Percentiles rank a stretch among this genome's conserved stretches.
These are phyloP conservation scores for Entoloma clypeatum DNA, from an alignment of 1,284 basidiomycete genomes.

Conservation along the genomic window DNA sequence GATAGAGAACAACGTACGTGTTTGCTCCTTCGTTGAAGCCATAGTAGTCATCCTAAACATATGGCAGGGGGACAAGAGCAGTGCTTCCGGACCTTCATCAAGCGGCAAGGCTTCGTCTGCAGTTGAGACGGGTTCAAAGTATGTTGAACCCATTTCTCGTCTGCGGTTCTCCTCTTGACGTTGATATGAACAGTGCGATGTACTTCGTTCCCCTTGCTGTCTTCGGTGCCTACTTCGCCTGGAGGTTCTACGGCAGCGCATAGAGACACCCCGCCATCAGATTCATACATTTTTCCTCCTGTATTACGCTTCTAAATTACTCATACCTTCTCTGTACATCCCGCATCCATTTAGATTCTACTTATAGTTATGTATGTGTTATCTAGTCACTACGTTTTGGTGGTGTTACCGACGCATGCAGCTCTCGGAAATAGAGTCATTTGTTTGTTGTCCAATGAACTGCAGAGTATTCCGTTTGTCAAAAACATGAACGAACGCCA, in stretches of 20 bases:
- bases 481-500: conserved; percentile 2
- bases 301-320: conserved; percentile 11
- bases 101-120: conserved; percentile 41
- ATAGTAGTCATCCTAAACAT: conserved; percentile 9
- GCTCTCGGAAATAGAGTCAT: conserved; percentile 14
- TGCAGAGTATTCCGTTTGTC: neutral
- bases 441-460: neutral
- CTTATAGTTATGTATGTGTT: conserved; percentile 3
- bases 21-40: neutral
- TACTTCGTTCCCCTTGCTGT: conserved; percentile 76
- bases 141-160: conserved; percentile 26
- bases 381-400: no score
- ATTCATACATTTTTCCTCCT: conserved; percentile 1
- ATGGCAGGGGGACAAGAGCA: conserved; percentile 45
- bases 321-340: conserved; percentile 2
- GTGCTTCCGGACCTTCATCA: conserved; percentile 43
- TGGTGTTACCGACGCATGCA: no score
- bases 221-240: conserved; percentile 79
- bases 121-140: conserved; percentile 71
- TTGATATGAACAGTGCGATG: conserved; percentile 54
- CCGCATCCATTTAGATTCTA: conserved; percentile 2
- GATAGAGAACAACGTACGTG: conserved; percentile 67
- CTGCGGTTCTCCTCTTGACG: conserved; percentile 10
- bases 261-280: conserved; percentile 25
- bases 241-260: conserved; percentile 62